Percentiles rank a stretch among this genome's conserved stretches.
These are phyloP conservation scores for Quercus dentata DNA, from an alignment of 306 rosid species.

Conservation along the genomic window DNA sequence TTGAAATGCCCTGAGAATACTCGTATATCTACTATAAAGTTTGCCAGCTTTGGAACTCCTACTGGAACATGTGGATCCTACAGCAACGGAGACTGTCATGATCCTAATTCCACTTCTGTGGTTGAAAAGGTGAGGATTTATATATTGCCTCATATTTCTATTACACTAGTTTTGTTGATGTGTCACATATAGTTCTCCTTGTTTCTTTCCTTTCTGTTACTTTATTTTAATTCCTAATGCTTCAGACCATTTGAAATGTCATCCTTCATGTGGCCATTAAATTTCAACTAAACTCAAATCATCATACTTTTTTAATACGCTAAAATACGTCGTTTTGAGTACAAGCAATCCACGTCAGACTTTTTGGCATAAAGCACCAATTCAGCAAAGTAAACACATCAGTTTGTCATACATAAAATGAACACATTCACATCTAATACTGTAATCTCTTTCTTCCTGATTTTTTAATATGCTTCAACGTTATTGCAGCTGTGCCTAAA, in stretches of 20 bases:
- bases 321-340: too few relatives aligned
- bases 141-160: constrained; percentile 1
- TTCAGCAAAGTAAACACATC: neutral
- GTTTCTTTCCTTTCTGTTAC: neutral
- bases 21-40: constrained; percentile 46
- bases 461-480: constrained; percentile 9
- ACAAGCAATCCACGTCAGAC: too few relatives aligned
- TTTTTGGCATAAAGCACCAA: neutral
- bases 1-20: constrained; percentile 59
- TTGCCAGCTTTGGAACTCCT: constrained; percentile 86
- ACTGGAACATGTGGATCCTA: constrained; percentile 78
- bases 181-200: neutral
- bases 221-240: neutral
- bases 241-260: too few relatives aligned
- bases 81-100: constrained; percentile 66
- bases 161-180: neutral
- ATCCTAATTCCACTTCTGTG: constrained; percentile 53
- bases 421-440: neutral
- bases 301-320: too few relatives aligned
- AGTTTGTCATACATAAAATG: neutral
- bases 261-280: too few relatives aligned
- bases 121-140: constrained; percentile 60
- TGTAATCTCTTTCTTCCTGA: neutral
- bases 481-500: constrained; percentile 63
- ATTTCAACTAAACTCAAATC: too few relatives aligned